phyloP scores from a whole-genome alignment of 257 asterid genomes.

The Thymus mandschuricus region DNA sequence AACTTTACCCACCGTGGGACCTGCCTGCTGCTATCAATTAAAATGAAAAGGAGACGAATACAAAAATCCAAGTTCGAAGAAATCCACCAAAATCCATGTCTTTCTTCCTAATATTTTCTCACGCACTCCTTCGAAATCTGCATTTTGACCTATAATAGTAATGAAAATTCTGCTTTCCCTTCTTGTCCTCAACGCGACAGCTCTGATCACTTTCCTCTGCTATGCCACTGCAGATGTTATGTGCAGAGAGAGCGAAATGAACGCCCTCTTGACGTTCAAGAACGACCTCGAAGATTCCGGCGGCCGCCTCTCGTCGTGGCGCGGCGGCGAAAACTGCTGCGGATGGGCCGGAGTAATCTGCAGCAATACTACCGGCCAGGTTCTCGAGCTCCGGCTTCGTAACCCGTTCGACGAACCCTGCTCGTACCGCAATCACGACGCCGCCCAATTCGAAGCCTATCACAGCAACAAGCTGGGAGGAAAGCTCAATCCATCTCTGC shows the following conservation, averaged over 20 bases:
- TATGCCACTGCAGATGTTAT: background rate
- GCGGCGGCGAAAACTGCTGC: slow-evolving; percentile 36
- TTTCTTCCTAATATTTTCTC: background rate
- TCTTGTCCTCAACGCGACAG: background rate
- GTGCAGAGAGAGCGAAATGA: slow-evolving; percentile 27
- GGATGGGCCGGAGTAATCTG: slow-evolving; percentile 32
- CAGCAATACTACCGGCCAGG: background rate
- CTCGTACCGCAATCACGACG: background rate
- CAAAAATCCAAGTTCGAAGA: background rate
- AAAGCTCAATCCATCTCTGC: slow-evolving; percentile 29
- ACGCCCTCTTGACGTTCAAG: slow-evolving; percentile 30
- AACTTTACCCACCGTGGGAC: no score
- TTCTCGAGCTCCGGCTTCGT: slow-evolving; percentile 24
- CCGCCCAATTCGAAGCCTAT: background rate
- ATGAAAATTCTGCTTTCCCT: slow-evolving; percentile 11
- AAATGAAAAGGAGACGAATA: background rate
- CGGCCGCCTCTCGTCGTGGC: slow-evolving; percentile 34
- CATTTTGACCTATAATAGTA: background rate
- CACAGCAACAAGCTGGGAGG: slow-evolving; percentile 28
- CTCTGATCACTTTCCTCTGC: background rate
- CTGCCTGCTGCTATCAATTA: no score
- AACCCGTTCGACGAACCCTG: slow-evolving; percentile 14
- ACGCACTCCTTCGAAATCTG: background rate
- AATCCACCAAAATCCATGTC: slow-evolving; percentile 9
- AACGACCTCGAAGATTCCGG: slow-evolving; percentile 31